Evolutionary conservation across 805 yeast species (phyloP).

Genomic region (Blastobotrys terrestris): DNA sequence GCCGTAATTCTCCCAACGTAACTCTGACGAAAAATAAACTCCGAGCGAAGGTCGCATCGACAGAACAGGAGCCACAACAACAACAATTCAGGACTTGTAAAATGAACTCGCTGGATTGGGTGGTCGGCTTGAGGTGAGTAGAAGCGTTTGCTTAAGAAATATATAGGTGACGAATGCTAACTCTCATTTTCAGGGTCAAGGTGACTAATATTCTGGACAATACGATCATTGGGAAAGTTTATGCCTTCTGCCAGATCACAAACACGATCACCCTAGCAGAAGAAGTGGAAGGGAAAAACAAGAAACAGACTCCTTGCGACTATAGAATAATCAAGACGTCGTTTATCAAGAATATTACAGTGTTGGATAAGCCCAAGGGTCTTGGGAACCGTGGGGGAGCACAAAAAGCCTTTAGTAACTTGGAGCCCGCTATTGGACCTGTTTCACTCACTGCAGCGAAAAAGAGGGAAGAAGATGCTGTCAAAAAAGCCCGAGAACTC

Average conservation of each 20-base stretch:
- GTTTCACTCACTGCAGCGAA: conserved; percentile 29
- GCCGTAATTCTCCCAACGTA: background rate
- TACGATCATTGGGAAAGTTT: conserved; percentile 54
- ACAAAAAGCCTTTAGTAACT: conserved; percentile 26
- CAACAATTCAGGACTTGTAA: background rate
- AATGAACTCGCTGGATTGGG: conserved; percentile 15
- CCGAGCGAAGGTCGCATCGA: background rate
- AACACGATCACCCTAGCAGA: conserved; percentile 38
- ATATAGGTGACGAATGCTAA: conserved; percentile 22
- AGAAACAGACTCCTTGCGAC: conserved; percentile 18
- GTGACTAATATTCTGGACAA: conserved; percentile 55
- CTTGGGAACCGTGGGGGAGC: conserved; percentile 1
- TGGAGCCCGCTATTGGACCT: conserved; percentile 31
- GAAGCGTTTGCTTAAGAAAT: background rate
- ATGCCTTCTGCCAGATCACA: conserved; percentile 48
- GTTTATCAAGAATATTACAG: conserved; percentile 49
- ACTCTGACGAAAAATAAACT: background rate
- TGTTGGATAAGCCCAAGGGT: conserved; percentile 33
- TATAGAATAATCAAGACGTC: conserved; percentile 52
- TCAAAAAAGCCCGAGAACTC: conserved; percentile 24
- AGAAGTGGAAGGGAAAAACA: conserved; percentile 20
- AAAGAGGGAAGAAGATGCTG: conserved; percentile 22
- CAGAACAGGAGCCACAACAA: background rate
- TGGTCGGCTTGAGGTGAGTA: conserved; percentile 13
- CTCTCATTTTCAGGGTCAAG: conserved; percentile 38